Evolutionary conservation across 2,329 filamentous ascomycete genomes (phyloP).

Genomic region (Fusarium praegraminearum): DNA sequence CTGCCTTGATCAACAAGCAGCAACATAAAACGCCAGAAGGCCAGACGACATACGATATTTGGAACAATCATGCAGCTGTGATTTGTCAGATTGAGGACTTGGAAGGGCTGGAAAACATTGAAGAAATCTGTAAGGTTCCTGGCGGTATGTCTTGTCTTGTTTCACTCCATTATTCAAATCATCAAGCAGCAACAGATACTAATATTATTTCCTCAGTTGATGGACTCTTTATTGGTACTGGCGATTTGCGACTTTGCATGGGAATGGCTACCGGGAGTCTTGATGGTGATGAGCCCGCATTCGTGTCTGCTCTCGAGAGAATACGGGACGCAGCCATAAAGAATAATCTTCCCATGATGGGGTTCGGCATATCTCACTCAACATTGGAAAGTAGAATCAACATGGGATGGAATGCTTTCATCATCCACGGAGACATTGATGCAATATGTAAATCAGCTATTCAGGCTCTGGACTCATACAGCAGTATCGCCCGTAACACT

Average conservation of each 20-base stretch:
- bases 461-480: not conserved
- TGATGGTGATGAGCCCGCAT: not conserved
- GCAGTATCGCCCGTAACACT: no score
- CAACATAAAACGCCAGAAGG: not conserved
- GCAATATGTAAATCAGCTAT: slow-evolving; percentile 1
- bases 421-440: slow-evolving; percentile 19
- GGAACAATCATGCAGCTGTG: slow-evolving; percentile 17
- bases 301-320: not conserved
- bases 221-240: slow-evolving; percentile 1
- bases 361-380: slow-evolving; percentile 18
- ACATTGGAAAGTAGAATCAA: slow-evolving; percentile 13
- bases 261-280: slow-evolving; percentile 2
- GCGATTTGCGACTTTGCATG: not conserved
- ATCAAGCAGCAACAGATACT: no score
- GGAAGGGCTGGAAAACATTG: slow-evolving; percentile 17
- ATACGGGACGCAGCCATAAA: slow-evolving; percentile 1
- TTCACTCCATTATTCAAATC: not conserved
- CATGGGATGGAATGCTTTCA: slow-evolving; percentile 23
- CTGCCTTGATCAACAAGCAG: slow-evolving; percentile 3
- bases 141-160: not conserved
- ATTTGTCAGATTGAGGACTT: slow-evolving; percentile 21
- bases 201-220: not conserved
- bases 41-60: slow-evolving; percentile 11
- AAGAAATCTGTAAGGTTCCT: slow-evolving; percentile 16
- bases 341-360: slow-evolving; percentile 11